Conservation (phyloP, 2,329 filamentous ascomycete species). For the Pestalotiopsis sp. region DNA sequence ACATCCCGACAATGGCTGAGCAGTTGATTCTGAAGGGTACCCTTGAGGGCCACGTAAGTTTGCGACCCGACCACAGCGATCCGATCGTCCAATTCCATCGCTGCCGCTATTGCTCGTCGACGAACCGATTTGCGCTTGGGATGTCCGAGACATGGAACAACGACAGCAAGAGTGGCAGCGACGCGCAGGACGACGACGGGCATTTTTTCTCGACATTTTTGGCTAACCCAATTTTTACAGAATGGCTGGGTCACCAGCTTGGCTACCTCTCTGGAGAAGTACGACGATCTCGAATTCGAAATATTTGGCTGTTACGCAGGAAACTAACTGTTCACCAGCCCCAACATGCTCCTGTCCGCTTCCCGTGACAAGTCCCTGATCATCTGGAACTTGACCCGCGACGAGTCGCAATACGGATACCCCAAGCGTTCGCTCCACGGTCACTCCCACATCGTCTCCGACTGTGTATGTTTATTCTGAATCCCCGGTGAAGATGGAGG, state of each 20-base stretch:
- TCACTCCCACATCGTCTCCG: slow-evolving; percentile 99
- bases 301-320: slow-evolving; percentile 5
- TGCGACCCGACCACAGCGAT: slow-evolving; percentile 9
- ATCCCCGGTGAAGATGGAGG: slow-evolving; percentile 15
- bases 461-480: slow-evolving; percentile 79
- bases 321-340: slow-evolving; percentile 56
- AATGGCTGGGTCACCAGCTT: slow-evolving; percentile 99
- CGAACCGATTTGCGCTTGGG: slow-evolving; percentile 10
- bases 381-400: slow-evolving; percentile 99
- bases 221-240: slow-evolving; percentile 41
- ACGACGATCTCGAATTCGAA: slow-evolving; percentile 40
- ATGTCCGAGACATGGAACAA: not conserved
- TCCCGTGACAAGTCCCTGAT: slow-evolving; percentile 99
- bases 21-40: slow-evolving; percentile 95
- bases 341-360: slow-evolving; percentile 99
- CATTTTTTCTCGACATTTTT: slow-evolving; percentile 11
- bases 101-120: slow-evolving; percentile 24
- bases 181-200: slow-evolving; percentile 7
- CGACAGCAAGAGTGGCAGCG: not conserved
- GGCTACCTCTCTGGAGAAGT: slow-evolving; percentile 99
- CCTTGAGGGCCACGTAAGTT: slow-evolving; percentile 91
- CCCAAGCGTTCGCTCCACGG: slow-evolving; percentile 98
- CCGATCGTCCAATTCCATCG: slow-evolving; percentile 20
- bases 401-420: slow-evolving; percentile 97
- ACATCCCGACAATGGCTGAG: slow-evolving; percentile 71